Evolutionary conservation across 805 yeast genomes (phyloP), one percentile per base, ranked within the genome.

Genomic region (Phaffomyces opuntiae): DNA sequence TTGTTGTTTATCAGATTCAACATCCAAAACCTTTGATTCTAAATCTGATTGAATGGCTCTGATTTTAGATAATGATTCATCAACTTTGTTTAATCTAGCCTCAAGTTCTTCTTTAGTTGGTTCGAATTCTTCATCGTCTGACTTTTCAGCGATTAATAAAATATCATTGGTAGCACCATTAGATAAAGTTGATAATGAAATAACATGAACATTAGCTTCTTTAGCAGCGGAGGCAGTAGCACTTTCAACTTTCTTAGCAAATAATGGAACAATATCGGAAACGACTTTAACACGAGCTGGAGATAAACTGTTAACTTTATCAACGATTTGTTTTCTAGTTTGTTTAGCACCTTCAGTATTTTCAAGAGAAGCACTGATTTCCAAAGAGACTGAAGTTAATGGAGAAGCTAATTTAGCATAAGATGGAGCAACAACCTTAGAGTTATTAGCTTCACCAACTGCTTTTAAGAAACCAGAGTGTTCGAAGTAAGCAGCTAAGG

Each of bases 281-380:
- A 87, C 67, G 11, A 68, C 67, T 49, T 67, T 66, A 32, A 87
- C 75, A 48, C 78, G 77, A 38, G 75, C 69, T 33, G 97, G 96
- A 9, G 87, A 70, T 45, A 83, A 73, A 43, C 72, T 68, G 65
- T 87, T 89, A 45, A 93, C 96, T 19, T 73, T 65, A 33, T 78
- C 72, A 47, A 93, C 87, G 48, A 93, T 71, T 17, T 78, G 78
- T 52, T 79, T 81, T 65, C 90, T 86, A 34, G 88, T 85, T 13
- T 62, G 56, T 60, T 82, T 80, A 51, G 78, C 73, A 4, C 77
- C 77, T 29, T 66, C 73, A 43, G 72, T 66, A 24, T 67, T 75
- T 38, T 67, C 69, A 36, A 69, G 65, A 39, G 66, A 56, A 33
- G 84, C 82, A 32, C 77, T 72, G 49, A 91, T 77, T 52, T 81